phyloP scores from a whole-genome alignment of 176 grass and related monocot genomes.

The Pontederia crassipes region DNA sequence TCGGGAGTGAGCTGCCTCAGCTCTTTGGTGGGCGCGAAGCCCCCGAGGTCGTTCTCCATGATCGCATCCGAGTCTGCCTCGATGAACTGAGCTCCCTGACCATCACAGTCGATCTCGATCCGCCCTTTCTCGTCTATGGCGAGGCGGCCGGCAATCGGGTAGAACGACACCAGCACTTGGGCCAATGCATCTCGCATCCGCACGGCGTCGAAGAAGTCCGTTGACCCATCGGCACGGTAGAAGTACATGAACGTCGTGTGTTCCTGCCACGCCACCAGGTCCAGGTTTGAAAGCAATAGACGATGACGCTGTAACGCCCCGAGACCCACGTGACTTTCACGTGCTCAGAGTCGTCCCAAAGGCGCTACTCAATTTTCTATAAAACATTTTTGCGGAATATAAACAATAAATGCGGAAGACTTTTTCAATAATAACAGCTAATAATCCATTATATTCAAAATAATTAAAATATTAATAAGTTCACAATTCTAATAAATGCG shows the following conservation, averaged over 20 bases:
- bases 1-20: slow-evolving; percentile 71
- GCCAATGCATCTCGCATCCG: slow-evolving; percentile 53
- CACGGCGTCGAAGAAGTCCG: slow-evolving; percentile 51
- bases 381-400: too few relatives aligned
- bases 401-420: too few relatives aligned
- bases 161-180: slow-evolving; percentile 67
- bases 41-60: slow-evolving; percentile 56
- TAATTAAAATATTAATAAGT: too few relatives aligned
- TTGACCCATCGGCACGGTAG: slow-evolving; percentile 25
- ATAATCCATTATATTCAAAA: too few relatives aligned
- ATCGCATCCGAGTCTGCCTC: slow-evolving; percentile 57
- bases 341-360: too few relatives aligned
- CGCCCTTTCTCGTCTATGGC: slow-evolving; percentile 68
- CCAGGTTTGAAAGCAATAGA: slow-evolving; percentile 68
- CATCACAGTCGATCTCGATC: slow-evolving; percentile 81
- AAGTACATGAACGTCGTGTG: slow-evolving; percentile 90
- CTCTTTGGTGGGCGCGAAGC: slow-evolving; percentile 83
- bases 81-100: slow-evolving; percentile 63
- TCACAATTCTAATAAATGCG: too few relatives aligned
- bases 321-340: too few relatives aligned
- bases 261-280: slow-evolving; percentile 68
- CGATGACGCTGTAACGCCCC: too few relatives aligned
- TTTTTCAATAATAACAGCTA: too few relatives aligned
- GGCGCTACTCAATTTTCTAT: too few relatives aligned
- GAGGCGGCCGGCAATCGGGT: slow-evolving; percentile 81